These are phyloP conservation scores for Penicillium canariense DNA, from an alignment of 495 filamentous ascomycete species.

Conservation along the genomic window DNA sequence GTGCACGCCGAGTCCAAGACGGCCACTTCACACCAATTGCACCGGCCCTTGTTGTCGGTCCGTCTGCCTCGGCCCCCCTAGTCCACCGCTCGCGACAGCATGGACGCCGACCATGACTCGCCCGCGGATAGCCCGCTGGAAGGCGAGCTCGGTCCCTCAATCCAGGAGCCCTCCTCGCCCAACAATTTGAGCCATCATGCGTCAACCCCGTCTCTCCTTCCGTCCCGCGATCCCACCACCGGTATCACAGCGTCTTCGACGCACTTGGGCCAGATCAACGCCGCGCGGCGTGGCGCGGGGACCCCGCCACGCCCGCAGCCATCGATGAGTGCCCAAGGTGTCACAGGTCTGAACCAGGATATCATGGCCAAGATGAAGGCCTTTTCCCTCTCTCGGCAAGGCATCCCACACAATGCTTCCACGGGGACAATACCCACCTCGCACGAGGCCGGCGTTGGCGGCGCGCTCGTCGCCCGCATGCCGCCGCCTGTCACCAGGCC, in stretches of 20 bases:
- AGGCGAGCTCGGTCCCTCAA: slow-evolving; percentile 26
- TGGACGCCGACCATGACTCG: slow-evolving; percentile 20
- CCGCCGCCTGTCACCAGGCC: slow-evolving; percentile 44
- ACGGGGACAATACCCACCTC: slow-evolving; percentile 37
- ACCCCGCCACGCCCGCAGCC: slow-evolving; percentile 47
- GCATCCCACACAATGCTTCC: slow-evolving; percentile 43
- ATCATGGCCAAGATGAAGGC: slow-evolving; percentile 79
- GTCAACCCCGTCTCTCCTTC: slow-evolving; percentile 30
- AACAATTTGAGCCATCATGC: slow-evolving; percentile 5
- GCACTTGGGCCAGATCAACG: slow-evolving; percentile 77
- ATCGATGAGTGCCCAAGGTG: slow-evolving; percentile 54
- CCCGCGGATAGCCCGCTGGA: slow-evolving; percentile 21
- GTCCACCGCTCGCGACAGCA: slow-evolving; percentile 3
- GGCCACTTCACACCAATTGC: slow-evolving; percentile 24
- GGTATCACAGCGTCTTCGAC: slow-evolving; percentile 74
- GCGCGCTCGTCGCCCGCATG: slow-evolving; percentile 37
- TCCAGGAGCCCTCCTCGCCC: background rate
- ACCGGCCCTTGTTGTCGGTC: slow-evolving; percentile 27
- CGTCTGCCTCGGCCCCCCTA: slow-evolving; percentile 14
- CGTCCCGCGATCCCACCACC: slow-evolving; percentile 29
- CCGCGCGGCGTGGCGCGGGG: slow-evolving; percentile 58
- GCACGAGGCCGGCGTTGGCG: slow-evolving; percentile 24
- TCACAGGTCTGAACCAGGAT: slow-evolving; percentile 66
- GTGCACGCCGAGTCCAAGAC: slow-evolving; percentile 19
- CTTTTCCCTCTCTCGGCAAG: slow-evolving; percentile 66